Evolutionary conservation across 805 yeast genomes (phyloP).

Genomic region (Pichia nakasei): DNA sequence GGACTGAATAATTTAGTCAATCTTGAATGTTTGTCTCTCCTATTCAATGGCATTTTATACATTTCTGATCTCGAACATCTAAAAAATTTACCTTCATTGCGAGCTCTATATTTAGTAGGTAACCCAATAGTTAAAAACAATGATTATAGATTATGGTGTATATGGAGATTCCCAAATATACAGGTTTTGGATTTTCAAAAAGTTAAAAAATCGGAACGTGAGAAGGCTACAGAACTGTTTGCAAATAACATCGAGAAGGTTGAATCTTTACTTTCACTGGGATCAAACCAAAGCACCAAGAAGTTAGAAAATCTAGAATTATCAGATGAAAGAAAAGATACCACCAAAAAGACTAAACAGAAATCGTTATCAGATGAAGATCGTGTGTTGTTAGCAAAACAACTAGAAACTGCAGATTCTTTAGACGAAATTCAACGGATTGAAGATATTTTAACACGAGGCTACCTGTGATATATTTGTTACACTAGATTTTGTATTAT

Average conservation of each 20-base stretch:
- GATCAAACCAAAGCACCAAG: neutral
- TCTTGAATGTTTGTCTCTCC: slow-evolving; percentile 43
- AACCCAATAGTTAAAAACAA: slow-evolving; percentile 45
- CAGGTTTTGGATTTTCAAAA: slow-evolving; percentile 59
- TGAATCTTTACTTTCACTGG: slow-evolving; percentile 16
- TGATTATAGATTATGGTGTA: slow-evolving; percentile 50
- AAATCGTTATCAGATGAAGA: slow-evolving; percentile 47
- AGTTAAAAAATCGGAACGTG: slow-evolving; percentile 48
- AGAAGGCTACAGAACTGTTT: slow-evolving; percentile 35
- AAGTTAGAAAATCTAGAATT: neutral
- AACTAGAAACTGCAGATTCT: slow-evolving; percentile 54
- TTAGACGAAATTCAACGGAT: slow-evolving; percentile 68
- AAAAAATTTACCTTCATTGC: slow-evolving; percentile 32
- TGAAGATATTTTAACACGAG: slow-evolving; percentile 44
- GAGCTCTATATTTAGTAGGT: slow-evolving; percentile 42
- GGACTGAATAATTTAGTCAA: slow-evolving; percentile 29
- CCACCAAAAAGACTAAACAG: neutral
- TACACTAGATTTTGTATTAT: no score
- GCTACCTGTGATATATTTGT: slow-evolving; percentile 19
- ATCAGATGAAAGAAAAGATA: neutral
- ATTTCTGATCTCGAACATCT: slow-evolving; percentile 36
- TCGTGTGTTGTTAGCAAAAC: slow-evolving; percentile 38
- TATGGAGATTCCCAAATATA: slow-evolving; percentile 57
- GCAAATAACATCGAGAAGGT: slow-evolving; percentile 29
- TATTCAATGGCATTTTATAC: slow-evolving; percentile 40